Evolutionary conservation across 1,284 basidiomycete species (phyloP).

Genomic region (Malassezia vespertilionis): DNA sequence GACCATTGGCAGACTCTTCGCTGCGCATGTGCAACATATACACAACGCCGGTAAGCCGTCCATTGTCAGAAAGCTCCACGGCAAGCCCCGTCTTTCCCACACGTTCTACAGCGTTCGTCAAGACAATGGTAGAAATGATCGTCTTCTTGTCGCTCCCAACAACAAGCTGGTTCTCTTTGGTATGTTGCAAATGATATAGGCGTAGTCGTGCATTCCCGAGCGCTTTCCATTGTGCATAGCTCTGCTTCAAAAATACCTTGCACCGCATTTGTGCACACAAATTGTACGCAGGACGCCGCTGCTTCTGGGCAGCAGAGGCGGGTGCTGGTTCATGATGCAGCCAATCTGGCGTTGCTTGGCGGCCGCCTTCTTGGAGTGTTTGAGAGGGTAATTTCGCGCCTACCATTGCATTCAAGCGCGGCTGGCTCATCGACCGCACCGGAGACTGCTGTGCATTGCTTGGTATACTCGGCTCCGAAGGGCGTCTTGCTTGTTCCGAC

Average conservation of each 20-base stretch:
- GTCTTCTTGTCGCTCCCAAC: constrained; percentile 67
- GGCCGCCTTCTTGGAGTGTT: constrained; percentile 29
- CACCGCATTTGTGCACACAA: constrained; percentile 92
- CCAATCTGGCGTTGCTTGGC: constrained; percentile 10
- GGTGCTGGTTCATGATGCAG: neutral
- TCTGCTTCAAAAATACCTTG: constrained; percentile 91
- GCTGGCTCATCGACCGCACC: constrained; percentile 3
- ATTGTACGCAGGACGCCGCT: constrained; percentile 19
- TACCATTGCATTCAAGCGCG: neutral
- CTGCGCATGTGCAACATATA: constrained; percentile 77
- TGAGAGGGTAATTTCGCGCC: constrained; percentile 27
- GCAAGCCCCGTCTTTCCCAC: constrained; percentile 96
- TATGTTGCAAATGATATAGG: constrained; percentile 66
- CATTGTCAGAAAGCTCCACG: constrained; percentile 82
- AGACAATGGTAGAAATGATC: constrained; percentile 81
- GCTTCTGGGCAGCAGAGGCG: neutral
- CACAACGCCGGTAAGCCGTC: constrained; percentile 80
- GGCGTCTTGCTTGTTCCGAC: neutral
- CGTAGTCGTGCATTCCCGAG: constrained; percentile 78
- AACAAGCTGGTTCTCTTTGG: constrained; percentile 86
- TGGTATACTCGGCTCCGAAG: neutral
- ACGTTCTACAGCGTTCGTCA: constrained; percentile 89
- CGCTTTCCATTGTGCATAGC: constrained; percentile 92
- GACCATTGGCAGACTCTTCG: constrained; percentile 68
- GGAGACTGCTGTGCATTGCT: too few species aligned